Conservation (phyloP, 2,329 filamentous ascomycete species). For the Penicillium concentricum region DNA sequence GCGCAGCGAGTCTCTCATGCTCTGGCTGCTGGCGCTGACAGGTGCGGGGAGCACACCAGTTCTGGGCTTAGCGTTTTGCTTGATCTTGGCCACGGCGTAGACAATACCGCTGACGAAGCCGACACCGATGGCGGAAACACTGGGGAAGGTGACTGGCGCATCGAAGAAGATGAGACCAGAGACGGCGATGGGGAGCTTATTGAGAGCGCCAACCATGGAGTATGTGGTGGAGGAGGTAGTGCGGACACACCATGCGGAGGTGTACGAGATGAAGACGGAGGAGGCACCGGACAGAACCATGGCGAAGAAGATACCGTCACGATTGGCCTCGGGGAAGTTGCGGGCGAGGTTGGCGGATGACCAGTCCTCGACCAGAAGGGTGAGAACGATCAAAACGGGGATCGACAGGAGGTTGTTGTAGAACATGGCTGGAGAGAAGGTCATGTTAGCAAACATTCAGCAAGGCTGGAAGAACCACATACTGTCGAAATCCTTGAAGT, state of each 20-base stretch:
- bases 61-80: constrained; percentile 68
- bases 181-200: constrained; percentile 94
- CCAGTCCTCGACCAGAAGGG: constrained; percentile 88
- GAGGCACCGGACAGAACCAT: constrained; percentile 94
- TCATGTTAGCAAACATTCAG: constrained; percentile 5
- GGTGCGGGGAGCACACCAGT: constrained; percentile 67
- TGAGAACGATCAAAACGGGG: constrained; percentile 79
- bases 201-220: constrained; percentile 96
- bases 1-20: constrained; percentile 81
- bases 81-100: constrained; percentile 82
- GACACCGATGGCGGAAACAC: constrained; percentile 84
- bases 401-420: constrained; percentile 99
- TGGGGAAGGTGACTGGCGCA: constrained; percentile 86
- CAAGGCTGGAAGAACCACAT: constrained; percentile 47
- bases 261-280: constrained; percentile 98
- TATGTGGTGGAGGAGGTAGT: constrained; percentile 97
- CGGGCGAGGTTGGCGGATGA: constrained; percentile 74
- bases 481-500: constrained; percentile 99
- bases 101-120: constrained; percentile 92
- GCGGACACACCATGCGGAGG: constrained; percentile 97
- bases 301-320: constrained; percentile 76
- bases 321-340: constrained; percentile 83
- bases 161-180: constrained; percentile 94
- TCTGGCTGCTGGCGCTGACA: constrained; percentile 88
- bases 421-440: constrained; percentile 76